Evolutionary conservation across 2,329 filamentous ascomycete genomes (phyloP), one percentile per base, ranked within the genome.

Genomic region (Cladosporium oxysporum): DNA sequence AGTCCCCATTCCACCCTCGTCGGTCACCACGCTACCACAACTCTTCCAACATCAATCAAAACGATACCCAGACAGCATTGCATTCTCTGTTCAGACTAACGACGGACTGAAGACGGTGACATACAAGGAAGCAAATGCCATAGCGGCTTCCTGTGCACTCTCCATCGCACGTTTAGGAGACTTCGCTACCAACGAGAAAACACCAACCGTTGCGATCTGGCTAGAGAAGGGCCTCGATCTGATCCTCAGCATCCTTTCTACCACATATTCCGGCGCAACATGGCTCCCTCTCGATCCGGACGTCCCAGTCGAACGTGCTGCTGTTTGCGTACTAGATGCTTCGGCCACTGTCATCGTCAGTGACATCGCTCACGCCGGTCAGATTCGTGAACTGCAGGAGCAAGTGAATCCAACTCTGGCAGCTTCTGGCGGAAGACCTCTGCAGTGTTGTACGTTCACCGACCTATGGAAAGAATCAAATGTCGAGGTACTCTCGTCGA

Each of bases 231-330:
- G 70, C 2, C 61, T 71, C 5, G 69, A 71, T 21, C 65, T 71
- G 11, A 68, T 69, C 28, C 65, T 70, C 31, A 67, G 65, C 31
- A 71, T 71, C 21, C 69, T 70, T n/a, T 62, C 69, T 2, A 70
- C 69, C 18, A 70, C 70, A 66, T 71, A 71, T 55, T 70, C 70
- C 21, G 70, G 69, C 16, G 70, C 70, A 49, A 72, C 69, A 53
- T 72, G 70, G 70, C 66, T 72, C 12, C 69, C 70, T 3, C 67
- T 72, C 41, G 70, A 72, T 44, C 69, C 70, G 5, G 70, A 72
- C 52, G 70, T 71, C 1, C 69, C 70, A 6, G 64, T 70, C 23
- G 69, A 71, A 16, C 68, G 70, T 18, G 70, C 69, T 14, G 64
- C 69, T 16, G 52, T 62, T 5, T 72, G 70, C 37, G 55, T 68